These are phyloP conservation scores for Bonia amplexicaulis DNA, from an alignment of 176 grass and related monocot genomes.

Conservation along the genomic window DNA sequence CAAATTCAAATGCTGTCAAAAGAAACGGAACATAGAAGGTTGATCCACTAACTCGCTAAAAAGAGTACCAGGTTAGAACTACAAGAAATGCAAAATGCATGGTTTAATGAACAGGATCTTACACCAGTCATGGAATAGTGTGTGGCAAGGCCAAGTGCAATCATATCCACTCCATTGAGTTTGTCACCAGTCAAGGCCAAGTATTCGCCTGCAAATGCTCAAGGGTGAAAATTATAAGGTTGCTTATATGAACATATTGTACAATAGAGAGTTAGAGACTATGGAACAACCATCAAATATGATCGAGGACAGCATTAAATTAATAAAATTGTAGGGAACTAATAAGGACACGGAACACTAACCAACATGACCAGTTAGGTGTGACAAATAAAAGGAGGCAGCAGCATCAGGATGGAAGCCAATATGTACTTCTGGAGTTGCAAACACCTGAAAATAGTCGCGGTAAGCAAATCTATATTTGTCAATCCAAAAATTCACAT, in stretches of 20 bases:
- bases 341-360: constrained; percentile 7
- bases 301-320: not conserved
- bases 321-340: not conserved
- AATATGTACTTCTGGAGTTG: constrained; percentile 94
- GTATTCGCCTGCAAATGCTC: constrained; percentile 68
- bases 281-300: not conserved
- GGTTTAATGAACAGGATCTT: constrained; percentile 24
- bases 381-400: constrained; percentile 91
- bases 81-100: not conserved
- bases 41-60: not conserved
- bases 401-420: constrained; percentile 96
- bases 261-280: not conserved
- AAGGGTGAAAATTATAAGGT: constrained; percentile 1
- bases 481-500: not conserved
- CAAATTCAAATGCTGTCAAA: constrained; percentile 56
- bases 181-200: constrained; percentile 85
- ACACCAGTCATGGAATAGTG: constrained; percentile 73
- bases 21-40: not conserved
- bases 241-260: not conserved
- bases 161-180: constrained; percentile 82
- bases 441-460: constrained; percentile 63
- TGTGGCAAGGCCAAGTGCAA: constrained; percentile 93
- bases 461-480: not conserved
- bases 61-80: not conserved
- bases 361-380: constrained; percentile 96